Evolutionary conservation across 306 rosid genomes (phyloP).

Genomic region (Cucurbita pepo): DNA sequence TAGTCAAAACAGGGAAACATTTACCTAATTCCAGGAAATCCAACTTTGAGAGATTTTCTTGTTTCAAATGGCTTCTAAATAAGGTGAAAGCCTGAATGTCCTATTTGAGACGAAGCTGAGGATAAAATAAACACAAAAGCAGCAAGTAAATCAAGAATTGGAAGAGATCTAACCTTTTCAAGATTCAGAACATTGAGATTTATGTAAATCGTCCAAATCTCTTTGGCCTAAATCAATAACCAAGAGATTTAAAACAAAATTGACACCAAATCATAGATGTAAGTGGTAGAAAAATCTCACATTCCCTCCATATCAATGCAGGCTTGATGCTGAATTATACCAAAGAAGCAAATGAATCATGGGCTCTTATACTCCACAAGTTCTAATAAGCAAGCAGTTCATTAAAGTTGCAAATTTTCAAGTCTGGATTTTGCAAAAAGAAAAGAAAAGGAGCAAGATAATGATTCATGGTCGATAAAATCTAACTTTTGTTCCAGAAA

Average conservation of each 20-base stretch:
- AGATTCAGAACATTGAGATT: not conserved
- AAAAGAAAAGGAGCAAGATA: not conserved
- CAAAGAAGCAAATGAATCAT: not conserved
- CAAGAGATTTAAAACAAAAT: not conserved
- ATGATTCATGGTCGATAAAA: not conserved
- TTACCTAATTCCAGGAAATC: no score
- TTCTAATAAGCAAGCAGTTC: not conserved
- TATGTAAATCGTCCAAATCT: not conserved
- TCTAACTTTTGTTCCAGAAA: not conserved
- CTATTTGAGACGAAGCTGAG: not conserved
- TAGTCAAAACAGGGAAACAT: not conserved
- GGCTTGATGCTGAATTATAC: not conserved
- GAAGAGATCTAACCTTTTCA: constrained; percentile 4
- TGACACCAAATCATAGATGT: not conserved
- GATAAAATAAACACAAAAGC: not conserved
- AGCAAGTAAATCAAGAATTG: not conserved
- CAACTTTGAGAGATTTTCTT: not conserved
- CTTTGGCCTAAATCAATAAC: not conserved
- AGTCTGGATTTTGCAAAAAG: not conserved
- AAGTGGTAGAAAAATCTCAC: not conserved
- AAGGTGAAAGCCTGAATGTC: not conserved
- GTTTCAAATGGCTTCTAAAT: not conserved
- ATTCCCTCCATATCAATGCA: not conserved
- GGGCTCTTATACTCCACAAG: not conserved
- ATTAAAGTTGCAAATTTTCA: not conserved